Evolutionary conservation across 2,329 filamentous ascomycete species (phyloP).

Genomic region (Aspergillus brasiliensis): DNA sequence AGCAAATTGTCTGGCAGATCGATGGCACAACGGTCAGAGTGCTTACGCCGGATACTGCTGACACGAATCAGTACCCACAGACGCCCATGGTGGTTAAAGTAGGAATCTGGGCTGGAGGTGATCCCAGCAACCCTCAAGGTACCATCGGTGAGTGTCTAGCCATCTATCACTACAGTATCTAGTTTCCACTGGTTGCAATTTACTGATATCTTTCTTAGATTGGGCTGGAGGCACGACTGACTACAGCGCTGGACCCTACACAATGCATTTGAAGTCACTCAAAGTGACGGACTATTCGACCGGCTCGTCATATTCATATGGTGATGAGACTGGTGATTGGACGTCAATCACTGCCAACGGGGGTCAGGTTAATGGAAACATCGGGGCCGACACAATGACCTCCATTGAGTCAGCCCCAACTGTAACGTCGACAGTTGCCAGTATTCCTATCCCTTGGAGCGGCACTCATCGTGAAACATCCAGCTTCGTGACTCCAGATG

Average conservation of each 20-base stretch:
- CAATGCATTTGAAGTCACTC: conserved; percentile 78
- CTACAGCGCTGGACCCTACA: conserved; percentile 80
- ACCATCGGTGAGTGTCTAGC: conserved; percentile 63
- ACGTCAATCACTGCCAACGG: conserved; percentile 78
- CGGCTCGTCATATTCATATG: conserved; percentile 80
- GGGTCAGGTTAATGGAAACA: conserved; percentile 70
- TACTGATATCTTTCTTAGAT: conserved; percentile 39
- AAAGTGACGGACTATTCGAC: conserved; percentile 90
- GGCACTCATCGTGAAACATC: conserved; percentile 50
- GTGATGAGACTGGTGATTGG: conserved; percentile 76
- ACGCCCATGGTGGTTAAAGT: conserved; percentile 94
- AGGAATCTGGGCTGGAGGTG: conserved; percentile 89
- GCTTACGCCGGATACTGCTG: conserved; percentile 69
- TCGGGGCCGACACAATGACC: conserved; percentile 45
- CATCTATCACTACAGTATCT: neutral
- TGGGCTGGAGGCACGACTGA: conserved; percentile 89
- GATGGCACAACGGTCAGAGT: conserved; percentile 76
- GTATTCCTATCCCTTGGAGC: conserved; percentile 67
- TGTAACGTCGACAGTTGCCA: conserved; percentile 63
- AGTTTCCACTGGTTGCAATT: neutral
- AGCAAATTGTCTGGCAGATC: conserved; percentile 84
- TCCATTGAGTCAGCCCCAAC: conserved; percentile 57
- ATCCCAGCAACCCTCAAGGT: conserved; percentile 73
- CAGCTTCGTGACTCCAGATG: conserved; percentile 59
- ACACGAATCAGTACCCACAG: conserved; percentile 79